Conservation (phyloP, 169 alveolate genomes). For the Eimeria sp. region DNA sequence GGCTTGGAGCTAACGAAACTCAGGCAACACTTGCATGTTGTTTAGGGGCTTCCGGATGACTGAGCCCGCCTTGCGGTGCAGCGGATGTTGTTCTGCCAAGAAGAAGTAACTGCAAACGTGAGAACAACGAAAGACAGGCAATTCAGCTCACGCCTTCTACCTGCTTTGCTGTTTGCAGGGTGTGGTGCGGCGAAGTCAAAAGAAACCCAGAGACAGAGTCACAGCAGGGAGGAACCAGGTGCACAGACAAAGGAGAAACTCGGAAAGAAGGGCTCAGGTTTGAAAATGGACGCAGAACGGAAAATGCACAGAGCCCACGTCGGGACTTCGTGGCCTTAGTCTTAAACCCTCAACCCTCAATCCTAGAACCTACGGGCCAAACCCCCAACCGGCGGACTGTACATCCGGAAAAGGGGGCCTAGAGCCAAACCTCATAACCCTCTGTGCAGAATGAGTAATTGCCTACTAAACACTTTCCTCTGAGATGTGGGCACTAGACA, state of each 20-base stretch:
- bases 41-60: constrained; percentile 72
- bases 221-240: background rate
- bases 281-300: background rate
- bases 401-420: background rate
- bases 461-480: background rate
- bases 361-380: background rate
- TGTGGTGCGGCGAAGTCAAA: background rate
- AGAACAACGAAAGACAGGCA: background rate
- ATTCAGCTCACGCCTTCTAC: background rate
- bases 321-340: background rate
- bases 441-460: background rate
- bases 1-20: background rate
- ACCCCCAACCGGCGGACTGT: background rate
- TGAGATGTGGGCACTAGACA: background rate
- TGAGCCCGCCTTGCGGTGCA: constrained; percentile 80
- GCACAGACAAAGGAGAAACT: background rate
- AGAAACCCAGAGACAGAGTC: background rate
- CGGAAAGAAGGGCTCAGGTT: background rate
- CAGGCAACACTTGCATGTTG: constrained; percentile 16
- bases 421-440: background rate
- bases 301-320: background rate
- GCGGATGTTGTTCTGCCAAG: constrained; percentile 81
- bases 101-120: constrained; percentile 64
- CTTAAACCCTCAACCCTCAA: background rate
- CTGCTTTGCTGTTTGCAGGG: background rate